Base-by-base conservation (phyloP, 352 stramenopile genomes). In the Globisporangium nagaii region DNA sequence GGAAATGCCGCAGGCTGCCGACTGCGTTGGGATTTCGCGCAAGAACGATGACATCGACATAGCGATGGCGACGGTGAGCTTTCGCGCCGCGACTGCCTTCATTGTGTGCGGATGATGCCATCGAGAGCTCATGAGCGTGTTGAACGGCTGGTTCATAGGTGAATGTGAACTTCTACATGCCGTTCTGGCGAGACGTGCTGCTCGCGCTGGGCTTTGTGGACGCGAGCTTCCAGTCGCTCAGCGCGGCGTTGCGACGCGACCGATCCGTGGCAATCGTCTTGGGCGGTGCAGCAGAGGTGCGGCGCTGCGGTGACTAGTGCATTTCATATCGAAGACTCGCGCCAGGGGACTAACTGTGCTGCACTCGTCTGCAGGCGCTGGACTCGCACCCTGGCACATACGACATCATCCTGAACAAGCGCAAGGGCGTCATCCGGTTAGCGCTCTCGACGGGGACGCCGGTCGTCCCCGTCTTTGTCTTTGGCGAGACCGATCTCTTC, bases 401-500 rank as follows among this genome's bases (percentile, higher is more conserved):
- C 58, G 53, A 79, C 37, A 75, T 86, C 52, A 79, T 84, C 20
- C 64, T 91, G 19, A 78, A 86, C 60, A 70, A 73, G 51, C 73
- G 79, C 44, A 86, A 79, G 51, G 81, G 81, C 22, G 70, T 92
- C 52, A 65, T 86, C 24, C 75, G 76, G 22, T 58, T 92, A 11
- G 79, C 79, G 10, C 59, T 92, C 9, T 63, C 60, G 17, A 86
- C 66, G 0, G 81, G 81, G 17, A 74, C 66, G 24, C 57, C 72
- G 2, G 31, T 92, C 13, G 75, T 92, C 3, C 78, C 81, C 1
- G 84, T 82, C 31, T 92, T 90, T 36, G 53, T 51, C 10, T 84
- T 92, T 66, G 81, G 81, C 36, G 85, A 92, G 47, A 87, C 68
- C 39, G 69, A 85, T 27, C 43, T 86, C 34, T 84, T 61, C 47